These are phyloP conservation scores for Aureobasidium sp. DNA, from an alignment of 2,329 filamentous ascomycete species.

Conservation along the genomic window DNA sequence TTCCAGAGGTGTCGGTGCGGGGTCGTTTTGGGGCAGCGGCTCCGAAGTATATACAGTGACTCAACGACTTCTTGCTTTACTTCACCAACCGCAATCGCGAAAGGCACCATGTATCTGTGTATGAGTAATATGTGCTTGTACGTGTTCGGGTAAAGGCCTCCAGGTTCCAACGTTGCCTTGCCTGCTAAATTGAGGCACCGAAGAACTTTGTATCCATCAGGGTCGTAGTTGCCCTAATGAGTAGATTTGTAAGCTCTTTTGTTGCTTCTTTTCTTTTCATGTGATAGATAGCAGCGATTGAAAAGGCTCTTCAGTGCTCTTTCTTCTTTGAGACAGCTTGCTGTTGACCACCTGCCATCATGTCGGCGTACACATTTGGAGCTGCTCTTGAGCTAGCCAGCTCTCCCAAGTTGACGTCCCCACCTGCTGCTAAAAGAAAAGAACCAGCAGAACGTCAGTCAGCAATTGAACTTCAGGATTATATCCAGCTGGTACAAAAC, in stretches of 20 bases:
- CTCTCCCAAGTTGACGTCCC: neutral
- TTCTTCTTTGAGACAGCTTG: neutral
- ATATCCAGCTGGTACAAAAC: neutral
- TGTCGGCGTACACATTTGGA: slow-evolving; percentile 9
- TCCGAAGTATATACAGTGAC: neutral
- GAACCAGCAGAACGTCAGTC: neutral
- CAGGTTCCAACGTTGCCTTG: neutral
- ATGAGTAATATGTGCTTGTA: neutral
- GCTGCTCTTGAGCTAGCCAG: neutral
- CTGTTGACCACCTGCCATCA: neutral
- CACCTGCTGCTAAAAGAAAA: neutral
- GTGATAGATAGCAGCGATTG: neutral
- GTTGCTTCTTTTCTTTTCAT: neutral
- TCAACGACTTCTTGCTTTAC: neutral
- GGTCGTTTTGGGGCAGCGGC: neutral
- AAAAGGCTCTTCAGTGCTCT: neutral
- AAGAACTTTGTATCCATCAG: neutral
- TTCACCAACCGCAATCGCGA: too few relatives aligned
- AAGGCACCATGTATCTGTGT: neutral
- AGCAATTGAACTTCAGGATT: neutral
- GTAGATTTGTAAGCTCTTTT: neutral
- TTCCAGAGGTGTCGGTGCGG: neutral
- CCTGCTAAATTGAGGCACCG: too few relatives aligned
- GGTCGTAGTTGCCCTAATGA: neutral
- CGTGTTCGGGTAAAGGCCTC: neutral